phyloP scores from a whole-genome alignment of 148 eudicot genomes.

The Nepenthes gracilis region DNA sequence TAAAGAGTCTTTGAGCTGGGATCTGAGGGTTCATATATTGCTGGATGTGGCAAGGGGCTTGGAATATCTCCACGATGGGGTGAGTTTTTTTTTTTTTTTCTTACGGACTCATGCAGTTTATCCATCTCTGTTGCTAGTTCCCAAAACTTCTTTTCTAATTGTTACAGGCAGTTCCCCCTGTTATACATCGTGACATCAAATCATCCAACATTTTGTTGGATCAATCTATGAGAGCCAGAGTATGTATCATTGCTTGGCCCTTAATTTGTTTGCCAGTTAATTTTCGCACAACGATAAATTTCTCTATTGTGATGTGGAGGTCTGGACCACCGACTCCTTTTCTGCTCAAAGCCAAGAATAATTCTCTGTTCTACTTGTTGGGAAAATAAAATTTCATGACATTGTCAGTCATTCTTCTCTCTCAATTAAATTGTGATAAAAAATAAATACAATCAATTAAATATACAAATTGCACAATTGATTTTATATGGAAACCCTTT shows the following conservation, averaged over 20 bases:
- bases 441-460: too few relatives aligned
- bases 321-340: too few relatives aligned
- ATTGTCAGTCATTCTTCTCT: too few relatives aligned
- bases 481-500: too few relatives aligned
- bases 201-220: conserved; percentile 97
- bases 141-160: conserved; percentile 4
- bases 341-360: too few relatives aligned
- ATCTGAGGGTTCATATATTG: conserved; percentile 68
- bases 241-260: conserved; percentile 18
- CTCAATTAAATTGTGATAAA: too few relatives aligned
- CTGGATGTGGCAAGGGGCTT: conserved; percentile 87
- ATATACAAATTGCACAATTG: too few relatives aligned
- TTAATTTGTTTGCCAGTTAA: not conserved
- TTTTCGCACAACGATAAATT: too few relatives aligned
- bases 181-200: conserved; percentile 91
- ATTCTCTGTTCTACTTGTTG: too few relatives aligned
- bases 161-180: conserved; percentile 86
- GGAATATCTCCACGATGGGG: conserved; percentile 99
- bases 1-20: conserved; percentile 64
- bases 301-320: too few relatives aligned
- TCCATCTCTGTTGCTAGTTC: not conserved
- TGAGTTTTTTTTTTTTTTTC: conserved; percentile 17
- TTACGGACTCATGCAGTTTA: not conserved
- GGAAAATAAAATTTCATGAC: too few relatives aligned
- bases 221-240: conserved; percentile 94